Percentiles rank a stretch among this genome's conserved stretches.
Evolutionary conservation across 345 rosid species (phyloP).

Genomic region (Gossypioides kirkii): DNA sequence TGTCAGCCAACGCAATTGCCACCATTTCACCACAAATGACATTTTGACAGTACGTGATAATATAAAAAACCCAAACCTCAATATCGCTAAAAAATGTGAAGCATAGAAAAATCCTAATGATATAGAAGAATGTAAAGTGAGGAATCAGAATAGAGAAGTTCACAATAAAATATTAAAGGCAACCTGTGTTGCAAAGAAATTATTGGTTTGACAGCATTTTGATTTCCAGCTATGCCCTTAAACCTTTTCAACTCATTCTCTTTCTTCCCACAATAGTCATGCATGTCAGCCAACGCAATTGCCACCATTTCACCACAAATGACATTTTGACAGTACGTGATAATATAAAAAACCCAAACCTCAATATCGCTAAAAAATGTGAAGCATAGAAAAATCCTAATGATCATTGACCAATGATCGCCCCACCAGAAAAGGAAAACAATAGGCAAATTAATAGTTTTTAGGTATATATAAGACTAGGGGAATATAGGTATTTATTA

Average conservation of each 20-base stretch:
- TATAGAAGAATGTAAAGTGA: background rate
- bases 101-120: background rate
- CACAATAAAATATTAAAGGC: slow-evolving; percentile 64
- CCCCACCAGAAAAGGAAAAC: background rate
- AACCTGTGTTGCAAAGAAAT: slow-evolving; percentile 58
- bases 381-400: background rate
- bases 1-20: slow-evolving; percentile 61
- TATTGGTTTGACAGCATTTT: slow-evolving; percentile 19
- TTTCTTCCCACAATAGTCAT: slow-evolving; percentile 39
- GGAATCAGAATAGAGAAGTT: slow-evolving; percentile 10
- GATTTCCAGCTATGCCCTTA: slow-evolving; percentile 35
- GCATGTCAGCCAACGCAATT: slow-evolving; percentile 71
- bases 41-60: slow-evolving; percentile 26
- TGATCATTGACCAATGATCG: background rate
- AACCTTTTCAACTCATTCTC: slow-evolving; percentile 57
- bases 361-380: background rate
- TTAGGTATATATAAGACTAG: no score
- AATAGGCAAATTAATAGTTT: background rate
- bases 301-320: slow-evolving; percentile 53
- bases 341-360: background rate
- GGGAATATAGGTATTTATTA: slow-evolving; percentile 4
- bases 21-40: slow-evolving; percentile 46
- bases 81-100: background rate
- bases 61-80: background rate
- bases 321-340: slow-evolving; percentile 28